These are phyloP conservation scores for Diaporthe nobilis DNA, from an alignment of 2,329 filamentous ascomycete species.

Conservation along the genomic window DNA sequence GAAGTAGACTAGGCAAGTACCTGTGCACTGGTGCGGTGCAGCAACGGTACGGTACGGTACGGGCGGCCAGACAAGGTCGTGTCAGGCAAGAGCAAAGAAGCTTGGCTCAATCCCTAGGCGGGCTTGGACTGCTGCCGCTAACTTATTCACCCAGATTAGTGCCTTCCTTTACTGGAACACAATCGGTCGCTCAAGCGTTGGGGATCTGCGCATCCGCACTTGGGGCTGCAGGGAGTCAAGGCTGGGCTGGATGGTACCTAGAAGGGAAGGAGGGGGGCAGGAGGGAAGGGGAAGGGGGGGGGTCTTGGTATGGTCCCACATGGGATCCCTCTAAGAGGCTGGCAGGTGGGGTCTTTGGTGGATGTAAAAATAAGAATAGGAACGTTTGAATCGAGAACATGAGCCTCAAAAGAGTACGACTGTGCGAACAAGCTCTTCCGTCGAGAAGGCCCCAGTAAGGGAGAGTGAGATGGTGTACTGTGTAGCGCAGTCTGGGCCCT, in stretches of 20 bases:
- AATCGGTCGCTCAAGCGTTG: conserved; percentile 15
- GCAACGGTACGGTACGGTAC: background rate
- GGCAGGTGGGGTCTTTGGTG: conserved; percentile 17
- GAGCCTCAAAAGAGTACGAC: background rate
- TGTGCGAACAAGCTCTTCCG: background rate
- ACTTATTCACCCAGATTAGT: conserved; percentile 24
- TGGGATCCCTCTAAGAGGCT: background rate
- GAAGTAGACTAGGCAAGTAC: background rate
- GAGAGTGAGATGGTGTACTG: background rate
- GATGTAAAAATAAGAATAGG: background rate
- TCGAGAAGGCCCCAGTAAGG: background rate
- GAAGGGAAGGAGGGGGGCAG: background rate
- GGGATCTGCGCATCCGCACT: conserved; percentile 22
- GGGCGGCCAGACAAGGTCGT: conserved; percentile 8
- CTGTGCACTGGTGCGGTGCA: background rate
- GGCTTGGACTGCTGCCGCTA: conserved; percentile 22
- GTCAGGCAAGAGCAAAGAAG: conserved; percentile 27
- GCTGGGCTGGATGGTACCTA: background rate
- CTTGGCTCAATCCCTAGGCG: conserved; percentile 32
- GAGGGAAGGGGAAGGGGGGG: background rate
- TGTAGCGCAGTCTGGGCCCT: conserved; percentile 3
- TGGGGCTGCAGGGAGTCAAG: conserved; percentile 6
- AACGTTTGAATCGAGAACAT: background rate
- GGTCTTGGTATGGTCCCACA: background rate
- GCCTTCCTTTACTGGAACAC: conserved; percentile 29